Conservation (phyloP, 2,329 filamentous ascomycete species). For the Trichoderma atroviride region DNA sequence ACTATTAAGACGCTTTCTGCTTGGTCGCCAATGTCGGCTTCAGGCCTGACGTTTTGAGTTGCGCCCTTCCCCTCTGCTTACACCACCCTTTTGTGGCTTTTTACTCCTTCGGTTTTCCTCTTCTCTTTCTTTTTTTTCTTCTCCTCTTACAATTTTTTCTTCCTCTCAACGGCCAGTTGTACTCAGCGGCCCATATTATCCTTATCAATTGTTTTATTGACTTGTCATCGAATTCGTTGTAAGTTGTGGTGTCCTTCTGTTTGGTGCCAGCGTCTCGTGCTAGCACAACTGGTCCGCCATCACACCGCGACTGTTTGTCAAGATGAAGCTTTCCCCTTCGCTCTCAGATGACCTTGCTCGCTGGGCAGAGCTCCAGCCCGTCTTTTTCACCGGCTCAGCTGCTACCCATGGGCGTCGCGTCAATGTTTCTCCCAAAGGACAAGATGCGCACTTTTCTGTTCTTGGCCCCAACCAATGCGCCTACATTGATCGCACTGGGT, state of each 20-base stretch:
- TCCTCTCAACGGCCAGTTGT: background rate
- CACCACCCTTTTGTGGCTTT: background rate
- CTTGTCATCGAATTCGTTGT: background rate
- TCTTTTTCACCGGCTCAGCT: constrained; percentile 77
- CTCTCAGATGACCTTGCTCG: constrained; percentile 58
- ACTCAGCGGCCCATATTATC: background rate
- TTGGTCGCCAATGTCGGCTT: background rate
- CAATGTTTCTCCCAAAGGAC: constrained; percentile 77
- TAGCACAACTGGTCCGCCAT: background rate
- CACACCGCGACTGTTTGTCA: constrained; percentile 13
- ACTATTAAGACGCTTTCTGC: background rate
- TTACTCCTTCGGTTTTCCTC: background rate
- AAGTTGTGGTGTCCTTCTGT: constrained; percentile 7
- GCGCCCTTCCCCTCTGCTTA: background rate
- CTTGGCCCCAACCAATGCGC: constrained; percentile 61
- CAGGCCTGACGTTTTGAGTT: background rate
- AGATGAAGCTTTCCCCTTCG: constrained; percentile 63
- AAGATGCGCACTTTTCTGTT: constrained; percentile 64
- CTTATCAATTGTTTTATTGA: background rate
- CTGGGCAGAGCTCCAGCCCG: constrained; percentile 68
- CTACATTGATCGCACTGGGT: constrained; percentile 75
- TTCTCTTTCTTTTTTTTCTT: background rate
- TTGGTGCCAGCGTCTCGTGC: background rate
- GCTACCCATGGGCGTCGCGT: constrained; percentile 69
- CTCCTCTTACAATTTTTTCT: background rate